Percentiles rank a stretch among this genome's conserved stretches.
Conservation (phyloP, 441 rosid genomes). For the Brassica balearica region DNA sequence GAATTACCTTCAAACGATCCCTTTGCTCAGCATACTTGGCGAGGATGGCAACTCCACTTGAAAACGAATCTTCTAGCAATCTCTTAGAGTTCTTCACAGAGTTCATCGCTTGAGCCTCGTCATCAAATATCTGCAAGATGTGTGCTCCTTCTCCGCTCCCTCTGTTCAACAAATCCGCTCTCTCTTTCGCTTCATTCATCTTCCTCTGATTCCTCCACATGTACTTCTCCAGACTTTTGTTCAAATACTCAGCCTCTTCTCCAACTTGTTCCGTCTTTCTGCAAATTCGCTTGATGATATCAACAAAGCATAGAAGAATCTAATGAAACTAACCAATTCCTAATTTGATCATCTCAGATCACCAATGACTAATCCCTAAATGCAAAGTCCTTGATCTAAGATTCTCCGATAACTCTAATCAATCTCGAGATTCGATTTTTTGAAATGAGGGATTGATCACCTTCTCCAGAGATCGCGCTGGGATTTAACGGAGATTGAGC, state of each 20-base stretch:
- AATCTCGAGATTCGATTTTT: background rate
- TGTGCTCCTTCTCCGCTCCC: constrained; percentile 83
- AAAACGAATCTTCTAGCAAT: constrained; percentile 82
- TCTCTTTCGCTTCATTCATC: constrained; percentile 83
- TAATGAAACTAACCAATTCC: background rate
- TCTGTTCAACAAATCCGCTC: constrained; percentile 88
- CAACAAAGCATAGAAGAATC: background rate
- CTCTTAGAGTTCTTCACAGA: constrained; percentile 84
- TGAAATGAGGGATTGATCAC: constrained; percentile 39
- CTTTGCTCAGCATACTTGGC: constrained; percentile 89
- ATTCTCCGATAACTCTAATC: background rate
- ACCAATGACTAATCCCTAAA: background rate
- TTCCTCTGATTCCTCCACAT: constrained; percentile 69
- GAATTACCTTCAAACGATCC: constrained; percentile 82
- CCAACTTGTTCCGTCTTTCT: constrained; percentile 94
- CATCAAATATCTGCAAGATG: constrained; percentile 86
- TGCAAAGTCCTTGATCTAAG: background rate
- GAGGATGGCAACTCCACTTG: constrained; percentile 86
- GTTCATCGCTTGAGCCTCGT: constrained; percentile 94
- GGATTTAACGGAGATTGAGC: constrained; percentile 72
- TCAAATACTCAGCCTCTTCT: constrained; percentile 88
- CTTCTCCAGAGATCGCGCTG: constrained; percentile 99
- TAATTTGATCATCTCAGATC: background rate
- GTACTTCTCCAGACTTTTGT: constrained; percentile 75
- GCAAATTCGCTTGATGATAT: constrained; percentile 11